Percentiles rank a stretch among this genome's conserved stretches.
Evolutionary conservation across 2,329 filamentous ascomycete genomes (phyloP).

Genomic region (Aspergillus quadricinctus): DNA sequence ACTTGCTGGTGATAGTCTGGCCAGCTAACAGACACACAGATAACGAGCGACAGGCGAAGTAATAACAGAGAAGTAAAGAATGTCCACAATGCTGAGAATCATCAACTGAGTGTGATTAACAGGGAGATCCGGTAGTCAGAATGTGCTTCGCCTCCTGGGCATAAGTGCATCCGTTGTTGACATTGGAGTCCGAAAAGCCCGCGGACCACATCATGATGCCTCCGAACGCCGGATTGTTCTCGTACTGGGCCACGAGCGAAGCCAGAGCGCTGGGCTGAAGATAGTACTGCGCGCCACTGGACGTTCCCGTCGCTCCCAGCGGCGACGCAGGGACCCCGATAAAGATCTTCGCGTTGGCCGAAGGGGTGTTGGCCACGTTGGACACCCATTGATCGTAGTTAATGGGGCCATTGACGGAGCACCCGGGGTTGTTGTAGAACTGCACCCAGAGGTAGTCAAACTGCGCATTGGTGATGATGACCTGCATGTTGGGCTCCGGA

Average conservation of each 20-base stretch:
- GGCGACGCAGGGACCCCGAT: conserved; percentile 21
- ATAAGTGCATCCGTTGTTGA: conserved; percentile 39
- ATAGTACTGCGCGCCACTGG: conserved; percentile 16
- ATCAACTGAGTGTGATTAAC: conserved; percentile 4
- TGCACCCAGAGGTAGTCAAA: conserved; percentile 46
- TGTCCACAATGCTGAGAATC: background rate
- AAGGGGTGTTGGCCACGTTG: conserved; percentile 14
- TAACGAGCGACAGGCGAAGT: background rate
- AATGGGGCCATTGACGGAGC: conserved; percentile 19
- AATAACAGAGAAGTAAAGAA: background rate
- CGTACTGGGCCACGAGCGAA: conserved; percentile 9
- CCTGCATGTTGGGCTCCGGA: conserved; percentile 43
- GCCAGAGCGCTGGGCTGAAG: conserved; percentile 12
- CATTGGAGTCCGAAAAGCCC: conserved; percentile 36
- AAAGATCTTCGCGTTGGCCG: conserved; percentile 19
- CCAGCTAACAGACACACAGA: background rate
- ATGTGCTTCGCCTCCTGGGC: conserved; percentile 40
- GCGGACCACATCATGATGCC: conserved; percentile 39
- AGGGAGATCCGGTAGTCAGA: conserved; percentile 28
- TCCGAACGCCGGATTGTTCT: conserved; percentile 11
- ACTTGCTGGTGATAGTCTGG: background rate
- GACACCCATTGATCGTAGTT: conserved; percentile 21
- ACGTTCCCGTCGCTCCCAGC: conserved; percentile 32
- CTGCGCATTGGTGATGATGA: conserved; percentile 35
- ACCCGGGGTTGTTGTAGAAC: conserved; percentile 43